Conservation (phyloP, 352 stramenopile genomes). For the Poterioochromonas sp. region DNA sequence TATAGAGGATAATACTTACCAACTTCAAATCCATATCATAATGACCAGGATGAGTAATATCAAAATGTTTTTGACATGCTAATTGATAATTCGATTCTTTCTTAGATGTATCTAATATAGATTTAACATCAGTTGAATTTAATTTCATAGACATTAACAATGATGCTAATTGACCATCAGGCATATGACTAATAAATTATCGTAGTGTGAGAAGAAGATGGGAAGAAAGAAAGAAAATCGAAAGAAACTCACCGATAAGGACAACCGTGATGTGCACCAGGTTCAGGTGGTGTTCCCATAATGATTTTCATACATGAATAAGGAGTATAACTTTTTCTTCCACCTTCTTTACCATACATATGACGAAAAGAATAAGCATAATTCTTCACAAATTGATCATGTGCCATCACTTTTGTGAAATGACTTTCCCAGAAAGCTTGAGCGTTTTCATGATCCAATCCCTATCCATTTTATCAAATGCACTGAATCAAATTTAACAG, state of each 20-base stretch:
- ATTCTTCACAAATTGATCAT: constrained; percentile 95
- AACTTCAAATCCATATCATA: constrained; percentile 39
- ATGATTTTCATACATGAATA: constrained; percentile 85
- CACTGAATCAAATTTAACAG: not conserved
- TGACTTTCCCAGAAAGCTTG: constrained; percentile 85
- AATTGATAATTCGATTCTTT: constrained; percentile 91
- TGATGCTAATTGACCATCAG: not conserved
- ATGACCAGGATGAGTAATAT: constrained; percentile 73
- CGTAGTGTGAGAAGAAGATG: not conserved
- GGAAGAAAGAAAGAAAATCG: no score
- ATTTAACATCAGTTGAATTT: constrained; percentile 63
- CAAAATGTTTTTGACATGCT: constrained; percentile 95
- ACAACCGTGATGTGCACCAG: constrained; percentile 92
- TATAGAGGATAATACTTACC: not conserved
- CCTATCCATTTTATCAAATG: constrained; percentile 40
- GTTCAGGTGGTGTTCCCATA: constrained; percentile 77
- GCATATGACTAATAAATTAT: not conserved
- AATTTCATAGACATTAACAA: constrained; percentile 27
- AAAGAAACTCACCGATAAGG: no score
- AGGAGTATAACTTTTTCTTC: constrained; percentile 84
- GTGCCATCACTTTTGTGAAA: constrained; percentile 82
- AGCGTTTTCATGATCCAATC: constrained; percentile 88
- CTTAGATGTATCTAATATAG: constrained; percentile 79
- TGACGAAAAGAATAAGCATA: constrained; percentile 98
- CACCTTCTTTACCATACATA: constrained; percentile 99